These are phyloP conservation scores for Debaryomyces maramus DNA, from an alignment of 805 yeast genomes.

Conservation along the genomic window DNA sequence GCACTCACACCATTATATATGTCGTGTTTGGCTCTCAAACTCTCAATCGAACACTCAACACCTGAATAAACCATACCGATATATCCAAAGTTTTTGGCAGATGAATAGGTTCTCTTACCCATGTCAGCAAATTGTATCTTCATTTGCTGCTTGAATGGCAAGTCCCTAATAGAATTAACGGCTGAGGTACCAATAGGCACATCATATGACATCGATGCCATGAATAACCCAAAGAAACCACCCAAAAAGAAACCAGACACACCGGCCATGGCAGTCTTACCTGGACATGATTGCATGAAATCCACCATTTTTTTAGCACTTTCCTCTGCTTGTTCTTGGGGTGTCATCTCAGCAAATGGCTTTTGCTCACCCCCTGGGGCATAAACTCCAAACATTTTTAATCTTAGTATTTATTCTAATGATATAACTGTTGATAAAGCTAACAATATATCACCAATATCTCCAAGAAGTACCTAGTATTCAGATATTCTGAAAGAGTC, in stretches of 20 bases:
- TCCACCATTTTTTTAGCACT: slow-evolving; percentile 83
- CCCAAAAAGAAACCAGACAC: slow-evolving; percentile 93
- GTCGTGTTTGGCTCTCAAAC: slow-evolving; percentile 86
- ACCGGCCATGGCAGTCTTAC: slow-evolving; percentile 88
- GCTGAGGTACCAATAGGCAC: slow-evolving; percentile 66
- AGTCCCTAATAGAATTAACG: slow-evolving; percentile 64
- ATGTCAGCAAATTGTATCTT: slow-evolving; percentile 87
- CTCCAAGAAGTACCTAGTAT: too few relatives aligned
- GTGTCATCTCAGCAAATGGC: slow-evolving; percentile 70
- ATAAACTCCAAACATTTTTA: slow-evolving; percentile 41
- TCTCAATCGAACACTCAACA: slow-evolving; percentile 86
- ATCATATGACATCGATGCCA: slow-evolving; percentile 84
- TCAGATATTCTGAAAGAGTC: neutral
- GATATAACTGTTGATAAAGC: neutral
- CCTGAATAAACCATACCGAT: slow-evolving; percentile 91
- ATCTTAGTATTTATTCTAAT: neutral
- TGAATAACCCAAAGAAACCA: slow-evolving; percentile 92
- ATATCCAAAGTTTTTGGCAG: slow-evolving; percentile 92
- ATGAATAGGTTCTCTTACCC: slow-evolving; percentile 83
- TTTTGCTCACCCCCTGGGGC: slow-evolving; percentile 37
- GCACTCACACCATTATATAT: slow-evolving; percentile 89
- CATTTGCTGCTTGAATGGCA: slow-evolving; percentile 92
- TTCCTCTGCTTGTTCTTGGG: slow-evolving; percentile 88
- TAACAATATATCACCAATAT: too few relatives aligned
- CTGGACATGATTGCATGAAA: slow-evolving; percentile 92